Conservation (phyloP, 176 grass and related monocot species). For the Oryza longistaminata region DNA sequence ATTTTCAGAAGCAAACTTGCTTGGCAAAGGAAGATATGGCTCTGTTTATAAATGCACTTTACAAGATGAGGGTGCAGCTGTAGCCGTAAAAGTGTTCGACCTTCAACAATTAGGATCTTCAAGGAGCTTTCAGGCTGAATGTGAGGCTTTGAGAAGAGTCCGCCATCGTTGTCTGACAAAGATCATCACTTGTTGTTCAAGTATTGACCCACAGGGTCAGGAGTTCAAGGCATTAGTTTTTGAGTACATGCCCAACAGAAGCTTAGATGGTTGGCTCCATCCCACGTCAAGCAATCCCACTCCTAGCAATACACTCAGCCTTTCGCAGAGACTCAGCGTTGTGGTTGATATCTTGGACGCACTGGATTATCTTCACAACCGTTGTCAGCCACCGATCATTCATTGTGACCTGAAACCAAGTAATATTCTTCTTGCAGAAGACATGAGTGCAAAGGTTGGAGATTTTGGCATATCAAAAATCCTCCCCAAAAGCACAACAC, state of each 20-base stretch:
- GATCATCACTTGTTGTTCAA: conserved; percentile 42
- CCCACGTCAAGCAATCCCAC: not conserved
- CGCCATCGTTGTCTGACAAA: conserved; percentile 40
- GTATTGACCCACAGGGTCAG: conserved; percentile 26
- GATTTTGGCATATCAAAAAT: conserved; percentile 56
- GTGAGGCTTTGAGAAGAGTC: conserved; percentile 33
- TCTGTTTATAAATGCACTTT: not conserved
- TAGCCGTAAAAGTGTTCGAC: conserved; percentile 37
- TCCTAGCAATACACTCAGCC: not conserved
- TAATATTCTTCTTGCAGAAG: conserved; percentile 55
- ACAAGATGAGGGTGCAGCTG: not conserved
- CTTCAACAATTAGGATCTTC: conserved; percentile 21
- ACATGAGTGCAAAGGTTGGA: conserved; percentile 42
- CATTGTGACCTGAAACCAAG: conserved; percentile 71
- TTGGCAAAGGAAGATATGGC: conserved; percentile 28
- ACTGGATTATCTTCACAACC: conserved; percentile 33
- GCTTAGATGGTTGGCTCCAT: conserved; percentile 43
- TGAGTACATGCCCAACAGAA: conserved; percentile 35
- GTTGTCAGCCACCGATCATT: conserved; percentile 27
- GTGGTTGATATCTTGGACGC: conserved; percentile 27
- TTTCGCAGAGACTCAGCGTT: conserved; percentile 33
- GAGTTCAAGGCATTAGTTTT: conserved; percentile 41
- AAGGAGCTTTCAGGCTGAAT: conserved; percentile 41
- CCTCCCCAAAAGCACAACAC: conserved; percentile 6
- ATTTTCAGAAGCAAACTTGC: conserved; percentile 35